Percentiles rank a stretch among this genome's conserved stretches.
Conservation (phyloP, 345 rosid genomes). For the Schrenkiella parvula region DNA sequence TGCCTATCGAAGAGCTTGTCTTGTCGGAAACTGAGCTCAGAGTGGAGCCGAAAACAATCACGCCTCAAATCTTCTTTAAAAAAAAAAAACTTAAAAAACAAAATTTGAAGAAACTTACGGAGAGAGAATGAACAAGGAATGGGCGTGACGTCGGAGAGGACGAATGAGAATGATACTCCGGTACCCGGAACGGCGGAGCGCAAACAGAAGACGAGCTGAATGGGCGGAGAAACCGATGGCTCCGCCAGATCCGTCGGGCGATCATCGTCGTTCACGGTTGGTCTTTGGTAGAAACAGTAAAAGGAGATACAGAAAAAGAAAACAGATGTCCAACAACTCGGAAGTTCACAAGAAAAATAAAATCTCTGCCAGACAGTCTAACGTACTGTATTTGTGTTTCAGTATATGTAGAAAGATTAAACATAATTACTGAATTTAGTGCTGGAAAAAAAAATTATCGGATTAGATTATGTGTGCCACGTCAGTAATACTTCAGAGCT, state of each 20-base stretch:
- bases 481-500: conserved; percentile 1
- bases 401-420: no score
- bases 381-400: conserved; percentile 5
- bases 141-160: conserved; percentile 9
- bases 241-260: conserved; percentile 35
- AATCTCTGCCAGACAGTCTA: not conserved
- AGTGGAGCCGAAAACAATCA: not conserved
- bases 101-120: conserved; percentile 16
- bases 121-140: not conserved
- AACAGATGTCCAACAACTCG: not conserved
- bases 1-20: not conserved
- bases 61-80: not conserved
- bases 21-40: not conserved
- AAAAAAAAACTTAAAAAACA: not conserved
- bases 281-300: not conserved
- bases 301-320: not conserved
- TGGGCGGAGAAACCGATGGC: conserved; percentile 27
- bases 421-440: no score
- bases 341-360: not conserved
- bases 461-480: conserved; percentile 9
- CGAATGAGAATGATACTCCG: conserved; percentile 15
- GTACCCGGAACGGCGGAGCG: conserved; percentile 3
- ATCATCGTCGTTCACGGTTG: conserved; percentile 21
- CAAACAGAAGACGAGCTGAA: conserved; percentile 18
- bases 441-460: not conserved